These are phyloP conservation scores for Vittaforma corneae DNA, from an alignment of 371 early-diverging fungal species.

Conservation along the genomic window DNA sequence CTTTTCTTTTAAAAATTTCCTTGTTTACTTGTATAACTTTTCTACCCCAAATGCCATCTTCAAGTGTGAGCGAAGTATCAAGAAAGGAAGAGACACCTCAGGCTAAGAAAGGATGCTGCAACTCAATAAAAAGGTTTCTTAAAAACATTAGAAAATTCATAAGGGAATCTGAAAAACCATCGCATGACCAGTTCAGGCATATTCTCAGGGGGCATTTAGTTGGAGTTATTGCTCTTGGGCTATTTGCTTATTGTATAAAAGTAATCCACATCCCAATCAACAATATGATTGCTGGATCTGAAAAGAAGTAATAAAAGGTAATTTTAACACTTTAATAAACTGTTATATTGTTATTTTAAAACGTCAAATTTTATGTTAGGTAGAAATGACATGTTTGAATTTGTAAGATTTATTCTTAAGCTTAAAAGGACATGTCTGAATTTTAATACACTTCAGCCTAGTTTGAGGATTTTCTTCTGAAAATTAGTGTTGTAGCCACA, in stretches of 20 bases:
- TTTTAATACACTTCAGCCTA: no score
- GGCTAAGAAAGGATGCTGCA: no score
- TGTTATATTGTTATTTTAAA: neutral
- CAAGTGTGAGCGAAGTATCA: no score
- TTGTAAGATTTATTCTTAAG: no score
- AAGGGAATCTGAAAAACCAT: constrained; percentile 44
- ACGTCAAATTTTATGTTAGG: neutral
- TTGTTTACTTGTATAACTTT: no score
- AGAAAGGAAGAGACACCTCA: no score
- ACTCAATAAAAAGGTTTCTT: neutral
- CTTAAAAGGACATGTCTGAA: no score
- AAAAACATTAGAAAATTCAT: constrained; percentile 41
- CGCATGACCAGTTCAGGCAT: constrained; percentile 28
- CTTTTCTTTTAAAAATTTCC: no score
- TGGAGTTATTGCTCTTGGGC: constrained; percentile 52
- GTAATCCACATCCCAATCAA: constrained; percentile 59
- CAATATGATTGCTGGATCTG: constrained; percentile 53
- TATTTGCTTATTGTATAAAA: constrained; percentile 55
- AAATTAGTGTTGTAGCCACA: no score
- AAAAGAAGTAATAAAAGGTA: constrained; percentile 19
- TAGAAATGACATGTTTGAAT: no score
- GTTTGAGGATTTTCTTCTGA: no score
- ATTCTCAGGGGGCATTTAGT: constrained; percentile 42
- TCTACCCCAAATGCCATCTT: no score
- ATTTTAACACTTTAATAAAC: neutral